phyloP scores from a whole-genome alignment of 345 rosid genomes.

The Adansonia digitata region DNA sequence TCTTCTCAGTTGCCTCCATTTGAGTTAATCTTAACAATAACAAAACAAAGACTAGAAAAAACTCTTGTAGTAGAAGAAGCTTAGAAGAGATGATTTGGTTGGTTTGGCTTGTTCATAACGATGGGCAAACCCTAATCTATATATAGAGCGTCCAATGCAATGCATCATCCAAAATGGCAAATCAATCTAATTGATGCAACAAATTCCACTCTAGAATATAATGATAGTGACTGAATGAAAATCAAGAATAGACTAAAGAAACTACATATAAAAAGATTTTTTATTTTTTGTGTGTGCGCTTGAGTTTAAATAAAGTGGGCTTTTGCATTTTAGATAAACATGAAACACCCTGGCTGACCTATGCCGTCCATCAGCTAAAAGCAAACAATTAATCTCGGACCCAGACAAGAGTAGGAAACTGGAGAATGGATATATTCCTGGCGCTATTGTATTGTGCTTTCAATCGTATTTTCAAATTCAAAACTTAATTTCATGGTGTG shows the following conservation, averaged over 20 bases:
- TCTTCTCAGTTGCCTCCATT: slow-evolving; percentile 29
- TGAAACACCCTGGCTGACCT: slow-evolving; percentile 7
- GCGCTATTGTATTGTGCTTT: background rate
- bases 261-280: background rate
- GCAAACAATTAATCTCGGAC: background rate
- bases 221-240: no score
- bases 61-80: background rate
- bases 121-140: background rate
- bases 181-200: background rate
- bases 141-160: background rate
- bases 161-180: background rate
- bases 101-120: background rate
- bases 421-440: slow-evolving; percentile 2
- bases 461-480: background rate
- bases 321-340: background rate
- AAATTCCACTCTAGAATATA: no score
- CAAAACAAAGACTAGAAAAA: background rate
- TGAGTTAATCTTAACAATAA: background rate
- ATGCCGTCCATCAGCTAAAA: background rate
- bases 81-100: background rate
- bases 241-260: background rate
- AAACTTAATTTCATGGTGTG: no score
- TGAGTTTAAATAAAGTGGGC: background rate
- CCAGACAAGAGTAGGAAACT: background rate
- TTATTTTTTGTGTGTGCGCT: background rate